Base-by-base conservation (phyloP, 495 filamentous ascomycete genomes). In the Elasticomyces elasticus region DNA sequence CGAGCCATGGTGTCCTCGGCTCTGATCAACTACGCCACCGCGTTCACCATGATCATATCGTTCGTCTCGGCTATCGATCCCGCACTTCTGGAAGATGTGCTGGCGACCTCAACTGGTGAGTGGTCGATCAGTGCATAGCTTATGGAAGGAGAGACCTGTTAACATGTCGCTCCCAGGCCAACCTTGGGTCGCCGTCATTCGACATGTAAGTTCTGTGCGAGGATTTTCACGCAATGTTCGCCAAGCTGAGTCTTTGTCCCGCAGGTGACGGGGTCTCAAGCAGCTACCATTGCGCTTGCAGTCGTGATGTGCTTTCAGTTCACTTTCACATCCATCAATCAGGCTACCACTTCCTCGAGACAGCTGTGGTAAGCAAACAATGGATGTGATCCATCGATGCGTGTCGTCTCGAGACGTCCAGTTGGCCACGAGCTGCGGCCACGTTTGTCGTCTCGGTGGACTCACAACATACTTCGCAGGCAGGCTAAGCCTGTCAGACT, bases 331-430 rank as follows among this genome's bases (percentile, higher is more conserved):
- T 51, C 42, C 9, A 44, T 55, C 26, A 55, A 55, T 44, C 52
- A 55, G 24, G 43, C 44, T 28, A 55, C 52, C 5, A 55, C 52
- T 24, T 47, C 52, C 19, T 80, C 78, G 11, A 72, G 79, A 0
- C 79, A 81, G 64, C 67, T 81, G 1, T 82, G 79, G n/a, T n/a
- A n/a, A n/a, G n/a, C n/a, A n/a, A n/a, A n/a, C n/a, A n/a, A n/a
- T n/a, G n/a, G n/a, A n/a, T n/a, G n/a, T n/a, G n/a, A n/a, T n/a
- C n/a, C n/a, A n/a, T n/a, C n/a, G n/a, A n/a, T n/a, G n/a, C n/a
- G n/a, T n/a, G n/a, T n/a, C n/a, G n/a, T n/a, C n/a, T n/a, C n/a
- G n/a, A n/a, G n/a, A n/a, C n/a, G n/a, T n/a, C n/a, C n/a, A n/a
- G n/a, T n/a, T n/a, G n/a, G n/a, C n/a, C n/a, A n/a, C n/a, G n/a